These are phyloP conservation scores for Chaetomiaceae sp. DNA, from an alignment of 2,329 filamentous ascomycete genomes.

Conservation along the genomic window DNA sequence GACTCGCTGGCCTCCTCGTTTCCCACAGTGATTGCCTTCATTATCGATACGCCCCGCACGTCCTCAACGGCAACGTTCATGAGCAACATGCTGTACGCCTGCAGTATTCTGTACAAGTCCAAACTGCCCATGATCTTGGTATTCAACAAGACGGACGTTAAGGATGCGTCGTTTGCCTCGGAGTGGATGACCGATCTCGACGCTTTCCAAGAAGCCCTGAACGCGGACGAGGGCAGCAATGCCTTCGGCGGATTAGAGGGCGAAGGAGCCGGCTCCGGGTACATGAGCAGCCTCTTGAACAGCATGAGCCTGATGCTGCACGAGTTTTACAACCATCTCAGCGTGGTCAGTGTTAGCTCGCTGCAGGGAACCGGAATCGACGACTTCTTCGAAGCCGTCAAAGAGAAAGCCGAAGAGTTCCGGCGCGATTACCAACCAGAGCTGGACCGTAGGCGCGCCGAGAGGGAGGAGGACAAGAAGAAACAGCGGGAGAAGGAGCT, in stretches of 20 bases:
- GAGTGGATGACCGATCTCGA: slow-evolving; percentile 99
- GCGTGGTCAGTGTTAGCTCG: slow-evolving; percentile 85
- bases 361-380: slow-evolving; percentile 89
- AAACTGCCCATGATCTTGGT: slow-evolving; percentile 98
- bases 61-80: slow-evolving; percentile 95
- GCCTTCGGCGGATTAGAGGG: slow-evolving; percentile 69
- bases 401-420: slow-evolving; percentile 83
- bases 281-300: slow-evolving; percentile 93
- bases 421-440: slow-evolving; percentile 87
- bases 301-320: slow-evolving; percentile 97
- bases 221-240: slow-evolving; percentile 70
- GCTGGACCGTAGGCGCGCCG: slow-evolving; percentile 68
- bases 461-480: slow-evolving; percentile 70
- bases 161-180: slow-evolving; percentile 83
- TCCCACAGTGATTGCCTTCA: slow-evolving; percentile 92
- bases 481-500: slow-evolving; percentile 71
- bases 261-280: slow-evolving; percentile 68
- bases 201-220: slow-evolving; percentile 81
- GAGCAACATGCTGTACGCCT: slow-evolving; percentile 99
- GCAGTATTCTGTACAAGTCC: slow-evolving; percentile 97
- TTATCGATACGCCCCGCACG: slow-evolving; percentile 93
- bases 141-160: slow-evolving; percentile 98
- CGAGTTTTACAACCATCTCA: slow-evolving; percentile 93
- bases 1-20: slow-evolving; percentile 90
- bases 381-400: slow-evolving; percentile 87